Evolutionary conservation across 2,329 filamentous ascomycete species (phyloP).

Genomic region (Tolypocladium inflatum): DNA sequence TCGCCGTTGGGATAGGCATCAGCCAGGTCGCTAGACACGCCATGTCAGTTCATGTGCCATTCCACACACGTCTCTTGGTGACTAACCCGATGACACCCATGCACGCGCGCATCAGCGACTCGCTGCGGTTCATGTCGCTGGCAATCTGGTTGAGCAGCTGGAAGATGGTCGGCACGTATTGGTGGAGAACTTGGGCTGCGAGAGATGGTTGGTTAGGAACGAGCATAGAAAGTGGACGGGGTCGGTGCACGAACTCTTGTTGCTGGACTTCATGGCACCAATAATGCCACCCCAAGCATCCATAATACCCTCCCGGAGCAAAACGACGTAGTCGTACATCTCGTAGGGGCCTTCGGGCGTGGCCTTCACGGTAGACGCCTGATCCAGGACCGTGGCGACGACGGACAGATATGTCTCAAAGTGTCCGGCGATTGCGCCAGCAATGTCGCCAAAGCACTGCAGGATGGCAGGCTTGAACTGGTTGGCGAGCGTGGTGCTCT

Average conservation of each 20-base stretch:
- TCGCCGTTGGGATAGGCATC: slow-evolving; percentile 90
- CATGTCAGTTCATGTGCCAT: not conserved
- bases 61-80: not conserved
- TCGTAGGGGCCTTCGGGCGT: slow-evolving; percentile 78
- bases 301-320: slow-evolving; percentile 93
- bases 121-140: slow-evolving; percentile 77
- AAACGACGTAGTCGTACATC: slow-evolving; percentile 94
- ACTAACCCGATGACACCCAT: slow-evolving; percentile 96
- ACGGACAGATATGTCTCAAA: slow-evolving; percentile 92
- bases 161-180: slow-evolving; percentile 80
- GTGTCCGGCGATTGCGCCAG: slow-evolving; percentile 80
- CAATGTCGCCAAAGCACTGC: slow-evolving; percentile 96
- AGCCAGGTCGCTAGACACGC: slow-evolving; percentile 66
- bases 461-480: slow-evolving; percentile 98
- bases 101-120: slow-evolving; percentile 81
- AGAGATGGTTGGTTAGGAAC: not conserved
- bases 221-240: not conserved
- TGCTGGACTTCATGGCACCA: slow-evolving; percentile 78
- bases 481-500: slow-evolving; percentile 81
- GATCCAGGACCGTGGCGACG: slow-evolving; percentile 87
- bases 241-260: slow-evolving; percentile 53
- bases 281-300: slow-evolving; percentile 98
- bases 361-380: slow-evolving; percentile 76
- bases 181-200: slow-evolving; percentile 59
- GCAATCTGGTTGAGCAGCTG: slow-evolving; percentile 73